A percentile compares a stretch with the other conserved stretches of the same genome.
Conservation (phyloP, 805 yeast species). For the Metschnikowia cubensis region DNA sequence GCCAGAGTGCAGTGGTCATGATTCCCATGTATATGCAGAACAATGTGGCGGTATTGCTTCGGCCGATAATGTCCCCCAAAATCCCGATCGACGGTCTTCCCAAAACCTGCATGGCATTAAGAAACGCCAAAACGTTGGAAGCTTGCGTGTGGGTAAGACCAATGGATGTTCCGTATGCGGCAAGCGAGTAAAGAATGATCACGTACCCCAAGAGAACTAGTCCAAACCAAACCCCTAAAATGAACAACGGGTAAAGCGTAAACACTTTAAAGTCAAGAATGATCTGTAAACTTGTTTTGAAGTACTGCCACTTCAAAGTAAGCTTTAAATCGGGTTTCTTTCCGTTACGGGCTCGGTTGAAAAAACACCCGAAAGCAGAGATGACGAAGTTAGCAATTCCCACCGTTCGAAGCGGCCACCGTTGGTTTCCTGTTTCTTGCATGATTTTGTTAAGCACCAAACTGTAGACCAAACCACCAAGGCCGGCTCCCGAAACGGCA, state of each 20-base stretch:
- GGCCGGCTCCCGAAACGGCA: conserved; percentile 45
- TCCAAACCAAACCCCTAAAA: conserved; percentile 33
- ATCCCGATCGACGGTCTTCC: conserved; percentile 51
- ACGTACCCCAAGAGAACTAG: conserved; percentile 36
- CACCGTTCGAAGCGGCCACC: conserved; percentile 42
- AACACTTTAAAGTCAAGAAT: conserved; percentile 35
- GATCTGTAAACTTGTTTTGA: conserved; percentile 23
- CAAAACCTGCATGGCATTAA: conserved; percentile 42
- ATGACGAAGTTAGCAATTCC: conserved; percentile 32
- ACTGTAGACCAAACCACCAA: conserved; percentile 50
- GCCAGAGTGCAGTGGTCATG: conserved; percentile 36
- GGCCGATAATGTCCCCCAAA: conserved; percentile 45
- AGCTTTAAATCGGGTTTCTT: conserved; percentile 22
- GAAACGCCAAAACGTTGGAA: conserved; percentile 30
- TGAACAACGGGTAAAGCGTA: conserved; percentile 20
- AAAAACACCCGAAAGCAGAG: conserved; percentile 34
- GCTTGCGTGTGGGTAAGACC: conserved; percentile 41
- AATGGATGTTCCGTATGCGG: conserved; percentile 37
- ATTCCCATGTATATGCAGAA: conserved; percentile 24
- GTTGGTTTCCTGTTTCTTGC: conserved; percentile 35
- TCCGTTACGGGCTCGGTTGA: conserved; percentile 45
- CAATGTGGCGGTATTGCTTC: conserved; percentile 32
- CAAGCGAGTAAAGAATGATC: conserved; percentile 33
- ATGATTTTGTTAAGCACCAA: conserved; percentile 40
- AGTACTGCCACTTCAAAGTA: conserved; percentile 20